Conservation (phyloP, 2,329 filamentous ascomycete species). For the Fusarium robinianum region DNA sequence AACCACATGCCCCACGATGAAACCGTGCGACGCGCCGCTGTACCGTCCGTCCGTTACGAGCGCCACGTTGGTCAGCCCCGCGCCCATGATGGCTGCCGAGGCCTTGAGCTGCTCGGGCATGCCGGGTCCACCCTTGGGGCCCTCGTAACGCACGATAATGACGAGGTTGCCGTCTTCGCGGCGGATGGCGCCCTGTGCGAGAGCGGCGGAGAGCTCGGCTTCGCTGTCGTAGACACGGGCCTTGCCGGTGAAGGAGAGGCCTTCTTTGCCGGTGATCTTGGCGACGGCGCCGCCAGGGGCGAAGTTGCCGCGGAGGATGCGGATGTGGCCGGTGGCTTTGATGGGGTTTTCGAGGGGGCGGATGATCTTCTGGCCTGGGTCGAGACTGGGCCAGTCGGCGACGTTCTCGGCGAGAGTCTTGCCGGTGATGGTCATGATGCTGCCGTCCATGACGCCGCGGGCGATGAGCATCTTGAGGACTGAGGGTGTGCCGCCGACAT, state of each 20-base stretch:
- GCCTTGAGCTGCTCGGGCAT: conserved; percentile 96
- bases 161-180: conserved; percentile 74
- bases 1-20: conserved; percentile 91
- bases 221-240: conserved; percentile 90
- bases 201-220: conserved; percentile 72
- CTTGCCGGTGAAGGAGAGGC: conserved; percentile 76
- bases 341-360: conserved; percentile 75
- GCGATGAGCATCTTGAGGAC: conserved; percentile 86
- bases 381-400: conserved; percentile 73
- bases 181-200: conserved; percentile 67
- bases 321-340: conserved; percentile 84
- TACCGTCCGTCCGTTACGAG: conserved; percentile 93
- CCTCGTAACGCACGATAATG: conserved; percentile 89
- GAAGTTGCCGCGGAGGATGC: conserved; percentile 85
- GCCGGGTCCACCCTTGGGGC: conserved; percentile 88
- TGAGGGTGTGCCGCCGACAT: conserved; percentile 81
- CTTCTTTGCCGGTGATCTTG: conserved; percentile 97
- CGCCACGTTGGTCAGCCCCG: conserved; percentile 82
- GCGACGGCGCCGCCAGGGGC: conserved; percentile 88
- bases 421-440: conserved; percentile 80
- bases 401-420: conserved; percentile 84
- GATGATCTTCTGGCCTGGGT: conserved; percentile 82
- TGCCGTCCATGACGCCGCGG: conserved; percentile 74
- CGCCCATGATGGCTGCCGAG: conserved; percentile 89
- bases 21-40: conserved; percentile 84